Evolutionary conservation across 768 basidiomycete genomes (phyloP).

Genomic region (Tricholoma saponaceum): DNA sequence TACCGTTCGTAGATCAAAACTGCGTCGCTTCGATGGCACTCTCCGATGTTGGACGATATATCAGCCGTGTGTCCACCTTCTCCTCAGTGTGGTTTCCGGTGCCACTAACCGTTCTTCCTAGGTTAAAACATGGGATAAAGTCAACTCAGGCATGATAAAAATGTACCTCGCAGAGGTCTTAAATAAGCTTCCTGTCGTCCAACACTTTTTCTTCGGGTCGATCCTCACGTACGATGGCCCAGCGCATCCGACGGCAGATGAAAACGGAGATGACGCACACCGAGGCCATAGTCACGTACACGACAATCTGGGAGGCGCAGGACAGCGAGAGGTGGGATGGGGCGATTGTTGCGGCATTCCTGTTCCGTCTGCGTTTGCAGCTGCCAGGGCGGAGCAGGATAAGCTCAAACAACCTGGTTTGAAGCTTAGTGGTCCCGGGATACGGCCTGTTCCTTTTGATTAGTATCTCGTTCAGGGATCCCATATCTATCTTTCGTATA

Average conservation of each 20-base stretch:
- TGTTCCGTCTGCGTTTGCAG: conserved; percentile 79
- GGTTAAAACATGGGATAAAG: conserved; percentile 94
- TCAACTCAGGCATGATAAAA: conserved; percentile 94
- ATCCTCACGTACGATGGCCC: conserved; percentile 69
- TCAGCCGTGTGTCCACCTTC: conserved; percentile 53
- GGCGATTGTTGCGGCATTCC: conserved; percentile 92
- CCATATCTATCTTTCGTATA: not conserved
- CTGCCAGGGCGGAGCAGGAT: conserved; percentile 51
- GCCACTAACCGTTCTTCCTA: conserved; percentile 19
- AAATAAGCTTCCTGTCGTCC: conserved; percentile 91
- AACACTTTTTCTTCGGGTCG: conserved; percentile 94
- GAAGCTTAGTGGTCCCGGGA: conserved; percentile 54
- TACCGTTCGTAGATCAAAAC: conserved; percentile 72
- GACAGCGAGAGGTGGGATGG: conserved; percentile 61
- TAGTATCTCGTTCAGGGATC: conserved; percentile 21
- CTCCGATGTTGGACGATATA: conserved; percentile 98
- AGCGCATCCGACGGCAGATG: conserved; percentile 25
- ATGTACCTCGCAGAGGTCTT: conserved; percentile 97
- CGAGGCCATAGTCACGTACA: conserved; percentile 46
- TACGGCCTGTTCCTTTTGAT: conserved; percentile 80
- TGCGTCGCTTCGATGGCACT: conserved; percentile 95
- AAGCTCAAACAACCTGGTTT: conserved; percentile 34
- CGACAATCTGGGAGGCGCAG: conserved; percentile 37
- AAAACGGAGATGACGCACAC: conserved; percentile 34
- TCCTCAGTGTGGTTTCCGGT: not conserved